Conservation (phyloP, 169 alveolate species). For the Plasmodium coatneyi region DNA sequence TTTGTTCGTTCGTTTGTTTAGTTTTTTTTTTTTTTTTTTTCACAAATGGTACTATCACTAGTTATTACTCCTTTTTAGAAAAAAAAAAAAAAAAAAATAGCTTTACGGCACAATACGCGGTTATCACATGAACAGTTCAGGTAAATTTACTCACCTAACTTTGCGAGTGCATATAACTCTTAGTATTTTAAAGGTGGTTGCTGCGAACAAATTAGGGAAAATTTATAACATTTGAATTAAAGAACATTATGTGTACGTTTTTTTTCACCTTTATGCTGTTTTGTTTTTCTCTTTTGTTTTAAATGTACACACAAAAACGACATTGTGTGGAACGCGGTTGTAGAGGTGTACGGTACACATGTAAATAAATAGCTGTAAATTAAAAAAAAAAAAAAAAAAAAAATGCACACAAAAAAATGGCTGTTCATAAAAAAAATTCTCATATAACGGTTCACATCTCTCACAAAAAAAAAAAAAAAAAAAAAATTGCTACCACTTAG, state of each 20-base stretch:
- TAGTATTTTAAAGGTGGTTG: constrained; percentile 29
- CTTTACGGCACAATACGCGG: constrained; percentile 35
- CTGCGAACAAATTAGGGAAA: constrained; percentile 44
- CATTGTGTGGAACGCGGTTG: constrained; percentile 31
- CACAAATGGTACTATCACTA: constrained; percentile 5
- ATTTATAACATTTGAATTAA: constrained; percentile 21
- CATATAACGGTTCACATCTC: constrained; percentile 45
- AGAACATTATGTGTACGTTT: constrained; percentile 7
- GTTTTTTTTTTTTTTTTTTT: constrained; percentile 9
- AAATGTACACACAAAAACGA: constrained; percentile 70
- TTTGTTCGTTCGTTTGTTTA: background rate
- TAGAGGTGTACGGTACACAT: constrained; percentile 7
- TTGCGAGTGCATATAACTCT: constrained; percentile 26
- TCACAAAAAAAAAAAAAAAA: constrained; percentile 11
- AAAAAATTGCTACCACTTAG: constrained; percentile 2
- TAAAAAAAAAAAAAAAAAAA: constrained; percentile 60
- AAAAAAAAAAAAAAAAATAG: constrained; percentile 56
- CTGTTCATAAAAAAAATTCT: constrained; percentile 39
- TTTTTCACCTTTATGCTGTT: constrained; percentile 6
- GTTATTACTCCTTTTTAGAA: background rate
- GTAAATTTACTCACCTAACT: constrained; percentile 36
- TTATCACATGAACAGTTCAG: constrained; percentile 37
- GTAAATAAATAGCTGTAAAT: constrained; percentile 51
- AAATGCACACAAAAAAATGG: constrained; percentile 41
- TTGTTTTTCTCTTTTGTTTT: constrained; percentile 48